phyloP scores from a whole-genome alignment of 768 basidiomycete genomes.

The Chalciporus pseudorubinellus region DNA sequence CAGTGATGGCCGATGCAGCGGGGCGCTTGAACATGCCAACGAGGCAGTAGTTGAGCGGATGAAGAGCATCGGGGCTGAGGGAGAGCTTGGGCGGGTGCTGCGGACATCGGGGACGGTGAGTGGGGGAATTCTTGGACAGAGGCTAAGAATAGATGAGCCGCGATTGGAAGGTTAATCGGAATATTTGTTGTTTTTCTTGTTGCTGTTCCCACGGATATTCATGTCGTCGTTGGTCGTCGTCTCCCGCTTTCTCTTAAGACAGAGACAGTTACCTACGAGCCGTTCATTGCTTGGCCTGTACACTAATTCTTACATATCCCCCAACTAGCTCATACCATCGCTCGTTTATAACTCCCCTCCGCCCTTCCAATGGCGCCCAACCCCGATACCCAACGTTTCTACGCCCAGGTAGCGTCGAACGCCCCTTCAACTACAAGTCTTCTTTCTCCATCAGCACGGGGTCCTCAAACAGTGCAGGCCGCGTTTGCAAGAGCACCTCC shows the following conservation, averaged over 20 bases:
- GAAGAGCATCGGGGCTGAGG: slow-evolving; percentile 18
- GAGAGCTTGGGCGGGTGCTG: neutral
- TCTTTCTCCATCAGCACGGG: slow-evolving; percentile 37
- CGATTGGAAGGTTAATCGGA: no score
- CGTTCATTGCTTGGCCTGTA: slow-evolving; percentile 1
- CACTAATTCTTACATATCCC: slow-evolving; percentile 1
- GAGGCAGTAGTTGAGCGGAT: slow-evolving; percentile 51
- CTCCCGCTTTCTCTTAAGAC: neutral
- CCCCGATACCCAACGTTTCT: slow-evolving; percentile 41
- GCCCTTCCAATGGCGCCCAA: slow-evolving; percentile 23
- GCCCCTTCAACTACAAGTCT: slow-evolving; percentile 55
- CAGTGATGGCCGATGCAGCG: slow-evolving; percentile 14
- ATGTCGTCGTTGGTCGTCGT: no score
- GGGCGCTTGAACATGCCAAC: slow-evolving; percentile 46
- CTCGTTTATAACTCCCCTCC: slow-evolving; percentile 23
- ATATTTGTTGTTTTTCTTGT: no score
- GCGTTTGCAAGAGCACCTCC: slow-evolving; percentile 41
- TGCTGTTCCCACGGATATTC: no score
- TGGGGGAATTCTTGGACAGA: no score
- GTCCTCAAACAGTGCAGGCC: slow-evolving; percentile 38
- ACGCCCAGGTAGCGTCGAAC: slow-evolving; percentile 38
- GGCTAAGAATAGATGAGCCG: no score
- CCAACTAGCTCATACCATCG: neutral
- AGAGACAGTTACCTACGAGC: neutral
- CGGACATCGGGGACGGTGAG: neutral